Evolutionary conservation across 2,329 filamentous ascomycete species (phyloP), one percentile per base, ranked within the genome.

Genomic region (Bipolaris cookei): DNA sequence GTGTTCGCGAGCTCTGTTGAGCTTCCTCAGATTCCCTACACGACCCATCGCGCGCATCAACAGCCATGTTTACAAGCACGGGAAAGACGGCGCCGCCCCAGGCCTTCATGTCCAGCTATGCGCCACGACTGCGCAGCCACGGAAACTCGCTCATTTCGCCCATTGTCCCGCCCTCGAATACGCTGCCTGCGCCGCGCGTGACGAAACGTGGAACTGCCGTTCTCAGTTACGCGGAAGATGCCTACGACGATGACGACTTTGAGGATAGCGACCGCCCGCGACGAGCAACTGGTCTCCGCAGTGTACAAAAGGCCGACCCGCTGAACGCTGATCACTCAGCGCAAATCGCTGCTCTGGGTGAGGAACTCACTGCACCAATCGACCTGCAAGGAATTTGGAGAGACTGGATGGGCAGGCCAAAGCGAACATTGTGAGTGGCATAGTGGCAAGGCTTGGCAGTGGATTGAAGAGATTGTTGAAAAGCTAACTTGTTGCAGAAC

Each of bases 171-270:
- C 84, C 85, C 53, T 88, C 87, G 61, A 84, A 88, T 55, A 84
- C 86, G n/a, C 77, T 86, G 2, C 88, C 87, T 21, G 86, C 89
- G 37, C 80, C 91, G 68, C 87, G 94, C 74, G 96, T 91, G n/a
- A 98, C 95, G 7, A 98, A 99, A 81, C 90, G 95, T 77, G 95
- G 95, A 56, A 98, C 95, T 1, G 95, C 91, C 32, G 91, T 94
- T 62, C 95, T 98, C 79, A 99, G 97, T 80, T 99, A 99, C 74
- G 94, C 95, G 21, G 95, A 99, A 75, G 94, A 98, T 75, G 93
- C 93, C 44, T 96, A 89, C 72, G 94, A 97, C 65, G 92, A 88
- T 54, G 90, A 92, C 61, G 88, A 90, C 47, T 90, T 92, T 61
- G 89, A 91, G 53, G 83, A 86, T 58, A 86, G 91, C 62, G 88